These are phyloP conservation scores for Fraxinus quadrangulata DNA, from an alignment of 257 asterid species.

Conservation along the genomic window DNA sequence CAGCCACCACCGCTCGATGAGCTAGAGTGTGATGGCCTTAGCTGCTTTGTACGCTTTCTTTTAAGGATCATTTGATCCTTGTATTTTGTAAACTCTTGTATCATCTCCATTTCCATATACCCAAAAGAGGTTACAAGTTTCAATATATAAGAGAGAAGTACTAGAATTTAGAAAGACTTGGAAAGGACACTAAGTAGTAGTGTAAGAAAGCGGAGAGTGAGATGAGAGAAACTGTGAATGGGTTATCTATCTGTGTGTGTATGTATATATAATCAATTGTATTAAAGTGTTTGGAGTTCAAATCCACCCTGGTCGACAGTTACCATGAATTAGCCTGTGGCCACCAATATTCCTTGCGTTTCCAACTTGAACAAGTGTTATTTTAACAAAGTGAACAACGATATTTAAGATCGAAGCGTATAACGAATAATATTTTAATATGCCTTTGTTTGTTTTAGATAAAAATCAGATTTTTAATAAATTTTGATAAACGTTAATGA, in stretches of 20 bases:
- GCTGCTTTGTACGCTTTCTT: conserved; percentile 67
- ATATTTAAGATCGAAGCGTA: background rate
- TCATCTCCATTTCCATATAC: conserved; percentile 34
- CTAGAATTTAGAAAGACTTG: background rate
- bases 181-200: conserved; percentile 33
- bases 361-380: conserved; percentile 38
- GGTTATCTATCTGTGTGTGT: conserved; percentile 8
- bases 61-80: conserved; percentile 52
- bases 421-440: background rate
- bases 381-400: background rate
- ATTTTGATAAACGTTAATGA: too few relatives aligned
- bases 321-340: conserved; percentile 36
- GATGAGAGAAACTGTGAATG: conserved; percentile 41
- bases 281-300: conserved; percentile 31
- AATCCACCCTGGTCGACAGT: conserved; percentile 41
- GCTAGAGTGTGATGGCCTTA: conserved; percentile 48
- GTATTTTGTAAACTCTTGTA: conserved; percentile 50
- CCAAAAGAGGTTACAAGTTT: background rate
- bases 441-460: too few relatives aligned
- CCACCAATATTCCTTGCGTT: conserved; percentile 49
- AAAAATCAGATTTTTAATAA: too few relatives aligned
- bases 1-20: conserved; percentile 46
- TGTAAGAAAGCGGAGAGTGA: conserved; percentile 44
- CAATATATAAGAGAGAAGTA: background rate
- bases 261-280: conserved; percentile 33